A percentile compares a stretch with the other conserved stretches of the same genome.
phyloP scores from a whole-genome alignment of 176 grass and related monocot species.

The Cenchrus purpureus region DNA sequence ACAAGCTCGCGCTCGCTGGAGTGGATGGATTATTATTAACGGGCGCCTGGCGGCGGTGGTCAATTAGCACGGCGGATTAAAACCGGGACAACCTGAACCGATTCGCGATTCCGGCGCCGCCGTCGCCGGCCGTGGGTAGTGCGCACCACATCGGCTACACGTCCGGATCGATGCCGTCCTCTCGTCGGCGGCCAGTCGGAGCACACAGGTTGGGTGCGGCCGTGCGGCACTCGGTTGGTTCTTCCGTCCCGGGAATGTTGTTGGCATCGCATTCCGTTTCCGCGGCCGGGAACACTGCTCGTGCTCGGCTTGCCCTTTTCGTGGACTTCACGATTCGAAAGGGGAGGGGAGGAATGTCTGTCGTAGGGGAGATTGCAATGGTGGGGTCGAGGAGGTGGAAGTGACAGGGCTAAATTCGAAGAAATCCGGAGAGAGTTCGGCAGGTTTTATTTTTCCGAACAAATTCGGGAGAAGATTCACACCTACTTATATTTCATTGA shows the following conservation, averaged over 20 bases:
- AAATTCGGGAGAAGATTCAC: no score
- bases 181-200: background rate
- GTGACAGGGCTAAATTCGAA: conserved; percentile 5
- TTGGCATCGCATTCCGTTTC: background rate
- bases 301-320: background rate
- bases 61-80: background rate
- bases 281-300: background rate
- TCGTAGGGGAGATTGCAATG: background rate
- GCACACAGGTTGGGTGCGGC: background rate
- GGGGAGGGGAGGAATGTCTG: background rate
- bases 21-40: background rate
- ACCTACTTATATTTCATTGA: no score
- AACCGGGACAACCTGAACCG: background rate
- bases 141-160: conserved; percentile 23
- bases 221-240: background rate
- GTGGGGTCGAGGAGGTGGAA: background rate
- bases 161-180: conserved; percentile 10
- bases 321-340: background rate
- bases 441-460: no score
- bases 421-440: background rate
- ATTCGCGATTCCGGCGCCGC: conserved; percentile 8
- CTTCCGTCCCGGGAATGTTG: background rate
- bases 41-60: background rate
- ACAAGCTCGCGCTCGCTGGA: background rate
- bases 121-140: background rate